Conservation (phyloP, 257 asterid genomes). For the Solanum bukasovii region DNA sequence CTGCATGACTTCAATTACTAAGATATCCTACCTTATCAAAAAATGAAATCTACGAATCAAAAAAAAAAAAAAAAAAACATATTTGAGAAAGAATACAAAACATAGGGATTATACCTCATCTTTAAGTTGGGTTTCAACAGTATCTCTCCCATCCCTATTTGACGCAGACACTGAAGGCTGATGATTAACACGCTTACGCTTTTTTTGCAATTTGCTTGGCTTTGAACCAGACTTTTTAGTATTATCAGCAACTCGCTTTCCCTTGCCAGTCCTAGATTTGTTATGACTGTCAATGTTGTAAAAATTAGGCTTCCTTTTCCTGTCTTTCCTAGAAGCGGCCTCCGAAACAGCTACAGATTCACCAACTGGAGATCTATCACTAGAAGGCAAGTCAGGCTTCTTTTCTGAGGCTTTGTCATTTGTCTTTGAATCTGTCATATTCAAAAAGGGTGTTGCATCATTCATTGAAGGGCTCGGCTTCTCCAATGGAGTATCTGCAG, state of each 20-base stretch:
- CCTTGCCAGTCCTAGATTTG: slow-evolving; percentile 31
- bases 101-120: slow-evolving; percentile 40
- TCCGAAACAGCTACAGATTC: slow-evolving; percentile 27
- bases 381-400: slow-evolving; percentile 18
- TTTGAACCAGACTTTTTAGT: slow-evolving; percentile 14
- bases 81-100: slow-evolving; percentile 2
- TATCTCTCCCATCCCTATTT: slow-evolving; percentile 16
- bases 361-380: slow-evolving; percentile 22
- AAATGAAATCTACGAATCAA: not conserved
- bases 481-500: slow-evolving; percentile 6
- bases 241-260: slow-evolving; percentile 23
- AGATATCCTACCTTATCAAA: not conserved
- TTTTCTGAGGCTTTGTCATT: slow-evolving; percentile 26
- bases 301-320: slow-evolving; percentile 37
- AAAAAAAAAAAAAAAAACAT: not conserved
- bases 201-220: slow-evolving; percentile 23
- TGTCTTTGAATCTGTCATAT: slow-evolving; percentile 20
- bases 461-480: slow-evolving; percentile 15
- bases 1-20: not conserved
- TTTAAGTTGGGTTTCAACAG: slow-evolving; percentile 26
- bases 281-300: slow-evolving; percentile 17
- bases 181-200: slow-evolving; percentile 20
- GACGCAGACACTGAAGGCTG: slow-evolving; percentile 18
- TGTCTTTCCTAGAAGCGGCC: slow-evolving; percentile 25
- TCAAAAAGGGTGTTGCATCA: slow-evolving; percentile 20